A percentile compares a stretch with the other conserved stretches of the same genome.
Evolutionary conservation across 2,329 filamentous ascomycete species (phyloP).

Genomic region (Trichothecium sympodiale): DNA sequence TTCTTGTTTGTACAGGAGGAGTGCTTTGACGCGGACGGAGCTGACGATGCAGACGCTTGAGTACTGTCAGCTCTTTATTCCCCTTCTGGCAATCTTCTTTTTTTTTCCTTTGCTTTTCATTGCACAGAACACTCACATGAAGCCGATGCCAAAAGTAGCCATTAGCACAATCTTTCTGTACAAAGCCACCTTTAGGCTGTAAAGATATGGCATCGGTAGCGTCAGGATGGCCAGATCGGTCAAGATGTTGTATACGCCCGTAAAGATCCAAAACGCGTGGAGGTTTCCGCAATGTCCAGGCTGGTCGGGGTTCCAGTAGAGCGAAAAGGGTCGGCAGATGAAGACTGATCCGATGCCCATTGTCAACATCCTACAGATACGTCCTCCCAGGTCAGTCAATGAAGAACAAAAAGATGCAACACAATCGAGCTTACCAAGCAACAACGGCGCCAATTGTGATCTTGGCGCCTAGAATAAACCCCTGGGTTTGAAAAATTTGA

Average conservation of each 20-base stretch:
- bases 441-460: slow-evolving; percentile 12
- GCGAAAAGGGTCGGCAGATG: slow-evolving; percentile 24
- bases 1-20: slow-evolving; percentile 8
- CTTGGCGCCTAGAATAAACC: slow-evolving; percentile 12
- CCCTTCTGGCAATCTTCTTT: too few relatives aligned
- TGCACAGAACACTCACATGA: slow-evolving; percentile 20
- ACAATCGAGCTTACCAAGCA: slow-evolving; percentile 15
- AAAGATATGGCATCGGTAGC: slow-evolving; percentile 19
- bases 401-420: slow-evolving; percentile 8
- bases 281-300: slow-evolving; percentile 20
- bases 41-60: slow-evolving; percentile 17
- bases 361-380: too few relatives aligned
- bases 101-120: too few relatives aligned
- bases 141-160: slow-evolving; percentile 19
- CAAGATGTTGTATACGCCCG: slow-evolving; percentile 19
- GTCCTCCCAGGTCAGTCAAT: slow-evolving; percentile 6
- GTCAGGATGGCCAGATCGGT: slow-evolving; percentile 19
- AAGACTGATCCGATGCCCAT: too few relatives aligned
- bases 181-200: slow-evolving; percentile 15
- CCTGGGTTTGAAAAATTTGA: slow-evolving; percentile 15
- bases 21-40: slow-evolving; percentile 19
- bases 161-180: slow-evolving; percentile 19
- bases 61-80: neutral
- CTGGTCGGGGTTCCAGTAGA: slow-evolving; percentile 21
- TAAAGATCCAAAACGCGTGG: slow-evolving; percentile 15